phyloP scores from a whole-genome alignment of 805 yeast genomes.

The Ogataea saltuana region DNA sequence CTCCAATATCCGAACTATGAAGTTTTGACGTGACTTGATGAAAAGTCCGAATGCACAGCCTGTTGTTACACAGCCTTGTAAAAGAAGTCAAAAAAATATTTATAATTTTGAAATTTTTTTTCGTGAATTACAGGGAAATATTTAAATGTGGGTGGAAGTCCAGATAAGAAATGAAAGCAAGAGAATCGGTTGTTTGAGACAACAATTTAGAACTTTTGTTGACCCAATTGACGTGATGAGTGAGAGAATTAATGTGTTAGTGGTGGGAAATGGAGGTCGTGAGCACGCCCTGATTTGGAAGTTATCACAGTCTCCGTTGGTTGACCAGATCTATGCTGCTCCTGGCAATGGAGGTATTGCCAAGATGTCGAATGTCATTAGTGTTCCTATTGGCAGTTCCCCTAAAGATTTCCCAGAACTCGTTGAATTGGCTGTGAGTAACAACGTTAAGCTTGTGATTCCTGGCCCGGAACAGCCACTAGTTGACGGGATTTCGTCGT shows the following conservation, averaged over 20 bases:
- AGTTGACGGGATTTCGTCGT: slow-evolving; percentile 84
- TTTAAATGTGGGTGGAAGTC: too few relatives aligned
- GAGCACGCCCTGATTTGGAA: slow-evolving; percentile 97
- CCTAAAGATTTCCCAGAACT: slow-evolving; percentile 68
- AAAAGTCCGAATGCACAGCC: too few relatives aligned
- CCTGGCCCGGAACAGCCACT: slow-evolving; percentile 99
- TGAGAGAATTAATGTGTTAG: slow-evolving; percentile 56
- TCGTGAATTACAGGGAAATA: too few relatives aligned
- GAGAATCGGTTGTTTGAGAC: too few relatives aligned
- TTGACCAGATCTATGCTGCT: slow-evolving; percentile 78
- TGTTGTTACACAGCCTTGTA: too few relatives aligned
- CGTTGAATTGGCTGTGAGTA: slow-evolving; percentile 69
- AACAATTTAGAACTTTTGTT: not conserved
- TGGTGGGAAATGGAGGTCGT: slow-evolving; percentile 98
- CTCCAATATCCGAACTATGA: slow-evolving; percentile 26
- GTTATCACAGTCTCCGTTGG: slow-evolving; percentile 73
- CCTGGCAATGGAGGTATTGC: slow-evolving; percentile 97
- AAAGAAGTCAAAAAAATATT: too few relatives aligned
- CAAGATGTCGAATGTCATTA: slow-evolving; percentile 55
- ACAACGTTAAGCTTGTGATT: slow-evolving; percentile 70
- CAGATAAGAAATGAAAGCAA: too few relatives aligned
- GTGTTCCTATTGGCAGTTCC: slow-evolving; percentile 67
- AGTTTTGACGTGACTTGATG: slow-evolving; percentile 10
- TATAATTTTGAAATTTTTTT: too few relatives aligned
- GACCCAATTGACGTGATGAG: slow-evolving; percentile 7